phyloP scores from a whole-genome alignment of 1,284 basidiomycete genomes.

The Cronartium quercuum region DNA sequence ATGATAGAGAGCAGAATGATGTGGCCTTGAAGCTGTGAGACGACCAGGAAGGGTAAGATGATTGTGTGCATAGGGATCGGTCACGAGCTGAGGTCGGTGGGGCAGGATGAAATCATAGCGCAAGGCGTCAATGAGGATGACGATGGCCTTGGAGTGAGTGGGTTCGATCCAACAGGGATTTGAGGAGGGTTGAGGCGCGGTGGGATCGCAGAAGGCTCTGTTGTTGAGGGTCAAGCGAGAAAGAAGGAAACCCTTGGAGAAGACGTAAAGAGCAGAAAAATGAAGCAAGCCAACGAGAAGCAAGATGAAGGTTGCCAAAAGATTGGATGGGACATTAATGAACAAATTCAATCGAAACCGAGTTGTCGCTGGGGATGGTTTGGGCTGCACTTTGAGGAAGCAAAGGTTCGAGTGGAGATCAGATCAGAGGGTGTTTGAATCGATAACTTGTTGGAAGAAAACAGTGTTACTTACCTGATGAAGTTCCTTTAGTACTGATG shows the following conservation, averaged over 20 bases:
- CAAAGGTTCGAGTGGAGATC: neutral
- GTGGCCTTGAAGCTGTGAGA: conserved; percentile 60
- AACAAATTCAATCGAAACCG: neutral
- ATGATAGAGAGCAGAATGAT: conserved; percentile 76
- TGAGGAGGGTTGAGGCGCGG: conserved; percentile 50
- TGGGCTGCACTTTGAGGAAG: neutral
- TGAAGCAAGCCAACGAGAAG: conserved; percentile 58
- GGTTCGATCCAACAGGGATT: conserved; percentile 55
- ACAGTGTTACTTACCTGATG: too few species aligned
- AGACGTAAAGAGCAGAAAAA: conserved; percentile 57
- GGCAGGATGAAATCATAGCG: conserved; percentile 89
- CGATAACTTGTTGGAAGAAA: too few species aligned
- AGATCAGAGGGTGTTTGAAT: too few species aligned
- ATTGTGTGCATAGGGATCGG: conserved; percentile 70
- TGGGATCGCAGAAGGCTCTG: conserved; percentile 52
- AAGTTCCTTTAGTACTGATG: too few species aligned
- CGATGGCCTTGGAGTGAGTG: conserved; percentile 69
- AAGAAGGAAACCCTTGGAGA: conserved; percentile 80
- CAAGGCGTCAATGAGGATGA: conserved; percentile 86
- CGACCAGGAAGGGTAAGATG: conserved; percentile 70
- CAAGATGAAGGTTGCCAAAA: conserved; percentile 49
- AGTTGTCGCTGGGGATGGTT: neutral
- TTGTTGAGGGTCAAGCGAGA: conserved; percentile 67
- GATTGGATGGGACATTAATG: neutral
- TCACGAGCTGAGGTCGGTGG: conserved; percentile 54